These are phyloP conservation scores for Chrysoporthe austroafricana DNA, from an alignment of 2,329 filamentous ascomycete species.

Conservation along the genomic window DNA sequence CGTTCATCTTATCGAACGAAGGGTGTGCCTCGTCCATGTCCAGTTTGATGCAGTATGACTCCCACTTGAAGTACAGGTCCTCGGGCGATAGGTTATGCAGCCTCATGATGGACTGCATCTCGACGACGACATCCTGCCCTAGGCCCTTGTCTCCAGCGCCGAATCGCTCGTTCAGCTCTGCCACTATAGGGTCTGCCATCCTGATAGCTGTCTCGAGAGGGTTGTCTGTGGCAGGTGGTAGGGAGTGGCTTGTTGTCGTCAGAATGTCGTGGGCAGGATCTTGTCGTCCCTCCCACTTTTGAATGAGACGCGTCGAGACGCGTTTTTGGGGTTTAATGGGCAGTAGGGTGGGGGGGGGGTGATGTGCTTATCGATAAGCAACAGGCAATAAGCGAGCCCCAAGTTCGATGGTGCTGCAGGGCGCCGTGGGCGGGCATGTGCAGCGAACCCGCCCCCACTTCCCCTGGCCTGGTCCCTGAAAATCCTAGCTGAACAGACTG, in stretches of 20 bases:
- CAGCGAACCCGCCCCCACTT: not conserved
- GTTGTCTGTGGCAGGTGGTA: not conserved
- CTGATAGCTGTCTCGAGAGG: not conserved
- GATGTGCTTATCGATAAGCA: slow-evolving; percentile 1
- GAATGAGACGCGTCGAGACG: slow-evolving; percentile 26
- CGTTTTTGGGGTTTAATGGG: slow-evolving; percentile 13
- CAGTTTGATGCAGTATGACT: slow-evolving; percentile 96
- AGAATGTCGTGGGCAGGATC: not conserved
- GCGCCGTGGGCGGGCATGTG: not conserved
- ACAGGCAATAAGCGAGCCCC: not conserved
- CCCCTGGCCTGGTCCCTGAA: not conserved
- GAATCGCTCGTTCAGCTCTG: slow-evolving; percentile 57
- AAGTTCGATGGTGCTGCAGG: not conserved
- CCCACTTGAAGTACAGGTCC: slow-evolving; percentile 98
- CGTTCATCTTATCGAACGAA: slow-evolving; percentile 70
- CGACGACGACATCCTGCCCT: slow-evolving; percentile 75
- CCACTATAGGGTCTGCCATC: slow-evolving; percentile 45
- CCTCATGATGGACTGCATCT: slow-evolving; percentile 84
- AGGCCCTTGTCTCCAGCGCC: slow-evolving; percentile 60
- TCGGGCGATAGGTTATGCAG: slow-evolving; percentile 80
- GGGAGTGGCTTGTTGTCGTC: not conserved
- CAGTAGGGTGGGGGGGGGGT: not conserved
- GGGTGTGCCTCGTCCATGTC: slow-evolving; percentile 76
- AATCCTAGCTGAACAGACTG: not conserved
- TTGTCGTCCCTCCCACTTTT: too few species aligned